Conservation (phyloP, 1,284 basidiomycete genomes). For the Microbotryum silenes-acaulis region DNA sequence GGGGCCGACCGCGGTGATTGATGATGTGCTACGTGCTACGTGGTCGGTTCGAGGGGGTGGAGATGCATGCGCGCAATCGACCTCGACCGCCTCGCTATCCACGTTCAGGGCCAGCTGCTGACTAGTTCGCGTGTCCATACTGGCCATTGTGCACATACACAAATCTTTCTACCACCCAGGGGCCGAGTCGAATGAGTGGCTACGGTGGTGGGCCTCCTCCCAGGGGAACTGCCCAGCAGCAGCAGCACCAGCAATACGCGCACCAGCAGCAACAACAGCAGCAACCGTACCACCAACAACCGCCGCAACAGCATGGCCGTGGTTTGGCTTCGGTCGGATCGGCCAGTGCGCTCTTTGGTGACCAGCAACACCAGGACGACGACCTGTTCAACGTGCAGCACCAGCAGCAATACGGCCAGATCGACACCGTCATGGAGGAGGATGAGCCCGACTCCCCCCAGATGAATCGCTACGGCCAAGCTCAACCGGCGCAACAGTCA, state of each 20-base stretch:
- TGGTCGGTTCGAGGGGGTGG: no score
- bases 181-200: no score
- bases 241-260: background rate
- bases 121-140: no score
- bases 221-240: no score
- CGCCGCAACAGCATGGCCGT: background rate
- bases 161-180: no score
- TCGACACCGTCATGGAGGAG: constrained; percentile 25
- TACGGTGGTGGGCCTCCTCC: no score
- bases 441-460: constrained; percentile 24
- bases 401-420: background rate
- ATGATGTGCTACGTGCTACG: no score
- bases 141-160: no score
- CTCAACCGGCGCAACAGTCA: background rate
- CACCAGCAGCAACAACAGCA: constrained; percentile 2
- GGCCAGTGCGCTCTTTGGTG: background rate
- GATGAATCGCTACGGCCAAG: constrained; percentile 7
- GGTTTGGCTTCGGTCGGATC: background rate
- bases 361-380: background rate
- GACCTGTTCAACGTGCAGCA: constrained; percentile 1
- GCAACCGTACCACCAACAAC: background rate
- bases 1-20: no score
- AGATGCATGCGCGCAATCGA: no score
- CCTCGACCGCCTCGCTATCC: no score
- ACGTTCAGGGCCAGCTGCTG: no score